phyloP scores from a whole-genome alignment of 1,139 yeast genomes.

The Yamadazyma diospyri region DNA sequence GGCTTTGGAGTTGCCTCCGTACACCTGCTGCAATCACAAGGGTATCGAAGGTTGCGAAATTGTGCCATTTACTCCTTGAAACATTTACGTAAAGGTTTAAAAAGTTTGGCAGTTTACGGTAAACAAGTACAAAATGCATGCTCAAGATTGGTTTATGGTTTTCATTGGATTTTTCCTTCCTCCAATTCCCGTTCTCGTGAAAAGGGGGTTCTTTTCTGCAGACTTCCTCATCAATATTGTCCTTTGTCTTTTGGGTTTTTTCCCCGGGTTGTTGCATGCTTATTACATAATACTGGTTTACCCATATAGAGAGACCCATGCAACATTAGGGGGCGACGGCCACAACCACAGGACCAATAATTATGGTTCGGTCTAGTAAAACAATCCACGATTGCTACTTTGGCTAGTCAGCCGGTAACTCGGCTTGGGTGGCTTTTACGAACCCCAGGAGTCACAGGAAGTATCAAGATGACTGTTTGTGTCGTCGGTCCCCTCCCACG shows the following conservation, averaged over 20 bases:
- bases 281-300: slow-evolving; percentile 57
- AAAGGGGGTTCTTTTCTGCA: slow-evolving; percentile 68
- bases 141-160: slow-evolving; percentile 77
- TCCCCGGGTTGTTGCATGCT: slow-evolving; percentile 75
- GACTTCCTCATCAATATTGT: slow-evolving; percentile 74
- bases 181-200: slow-evolving; percentile 76
- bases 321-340: slow-evolving; percentile 29
- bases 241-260: slow-evolving; percentile 70
- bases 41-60: neutral
- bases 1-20: neutral
- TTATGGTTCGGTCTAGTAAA: slow-evolving; percentile 26
- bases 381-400: no score
- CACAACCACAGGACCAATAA: slow-evolving; percentile 24
- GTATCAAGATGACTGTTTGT: no score
- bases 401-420: no score
- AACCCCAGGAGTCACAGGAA: no score
- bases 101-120: no score
- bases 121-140: slow-evolving; percentile 42
- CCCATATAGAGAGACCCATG: slow-evolving; percentile 42
- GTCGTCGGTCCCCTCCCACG: no score
- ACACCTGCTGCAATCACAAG: neutral
- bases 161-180: slow-evolving; percentile 79
- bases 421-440: no score
- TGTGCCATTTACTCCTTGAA: neutral
- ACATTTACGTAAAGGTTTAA: slow-evolving; percentile 4